Percentiles rank a stretch among this genome's conserved stretches.
phyloP scores from a whole-genome alignment of 768 basidiomycete genomes.

The Bullera alba region DNA sequence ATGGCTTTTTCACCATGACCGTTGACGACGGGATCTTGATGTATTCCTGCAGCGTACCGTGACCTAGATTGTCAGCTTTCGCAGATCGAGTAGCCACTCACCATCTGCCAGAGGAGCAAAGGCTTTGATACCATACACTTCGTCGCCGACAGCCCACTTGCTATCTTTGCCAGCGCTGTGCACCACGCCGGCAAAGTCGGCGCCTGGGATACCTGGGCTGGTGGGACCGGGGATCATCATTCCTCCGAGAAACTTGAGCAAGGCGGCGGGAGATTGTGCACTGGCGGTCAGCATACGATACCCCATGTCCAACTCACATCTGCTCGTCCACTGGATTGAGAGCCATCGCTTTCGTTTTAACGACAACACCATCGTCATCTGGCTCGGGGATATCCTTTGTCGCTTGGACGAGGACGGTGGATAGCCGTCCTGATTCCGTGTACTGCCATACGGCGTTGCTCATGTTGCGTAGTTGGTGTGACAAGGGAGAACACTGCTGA shows the following conservation, averaged over 20 bases:
- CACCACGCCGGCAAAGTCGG: constrained; percentile 61
- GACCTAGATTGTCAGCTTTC: constrained; percentile 3
- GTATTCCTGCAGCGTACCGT: constrained; percentile 26
- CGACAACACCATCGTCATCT: constrained; percentile 50
- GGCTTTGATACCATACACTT: constrained; percentile 56
- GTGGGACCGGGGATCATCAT: constrained; percentile 49
- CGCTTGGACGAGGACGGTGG: constrained; percentile 9
- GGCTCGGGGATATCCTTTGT: constrained; percentile 25
- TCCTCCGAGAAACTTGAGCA: constrained; percentile 51
- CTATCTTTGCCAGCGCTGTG: constrained; percentile 48
- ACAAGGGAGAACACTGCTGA: too few species aligned
- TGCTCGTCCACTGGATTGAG: constrained; percentile 60
- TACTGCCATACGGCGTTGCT: constrained; percentile 23
- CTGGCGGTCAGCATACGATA: neutral
- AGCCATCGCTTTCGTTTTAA: constrained; percentile 55
- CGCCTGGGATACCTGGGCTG: constrained; percentile 50
- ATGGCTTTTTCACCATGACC: constrained; percentile 50
- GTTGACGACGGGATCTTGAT: constrained; percentile 4
- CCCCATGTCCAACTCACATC: constrained; percentile 9
- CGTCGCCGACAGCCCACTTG: constrained; percentile 56
- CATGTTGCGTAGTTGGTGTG: too few species aligned
- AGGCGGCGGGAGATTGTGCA: constrained; percentile 8
- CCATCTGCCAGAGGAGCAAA: neutral
- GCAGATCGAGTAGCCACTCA: neutral
- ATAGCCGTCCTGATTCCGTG: constrained; percentile 14